Conservation (phyloP, 208 protist species). For the Eutreptiella sp. region DNA sequence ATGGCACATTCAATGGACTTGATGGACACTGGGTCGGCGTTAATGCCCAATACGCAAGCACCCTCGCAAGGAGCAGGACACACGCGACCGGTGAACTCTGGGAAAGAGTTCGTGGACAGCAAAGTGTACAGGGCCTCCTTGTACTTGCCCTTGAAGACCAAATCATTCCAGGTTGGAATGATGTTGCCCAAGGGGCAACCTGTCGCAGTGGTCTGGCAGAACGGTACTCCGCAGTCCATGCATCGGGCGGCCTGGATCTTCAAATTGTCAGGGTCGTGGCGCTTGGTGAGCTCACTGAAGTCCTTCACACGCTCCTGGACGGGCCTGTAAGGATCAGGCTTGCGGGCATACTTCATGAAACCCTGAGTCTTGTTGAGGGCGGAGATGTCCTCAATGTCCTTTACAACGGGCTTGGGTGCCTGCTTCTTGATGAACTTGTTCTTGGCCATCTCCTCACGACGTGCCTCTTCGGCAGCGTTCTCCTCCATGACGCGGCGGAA, state of each 20-base stretch:
- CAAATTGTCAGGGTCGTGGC: conserved; percentile 25
- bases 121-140: conserved; percentile 43
- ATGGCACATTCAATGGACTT: conserved; percentile 67
- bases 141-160: conserved; percentile 55
- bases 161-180: conserved; percentile 65
- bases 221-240: conserved; percentile 77
- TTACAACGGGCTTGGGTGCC: background rate
- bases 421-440: background rate
- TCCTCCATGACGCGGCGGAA: conserved; percentile 35
- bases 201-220: conserved; percentile 51
- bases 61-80: conserved; percentile 73
- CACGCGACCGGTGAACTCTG: conserved; percentile 74
- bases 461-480: conserved; percentile 8
- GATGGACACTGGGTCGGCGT: conserved; percentile 55
- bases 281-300: conserved; percentile 45
- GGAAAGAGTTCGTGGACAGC: conserved; percentile 68
- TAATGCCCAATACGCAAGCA: conserved; percentile 63
- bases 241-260: conserved; percentile 50
- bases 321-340: conserved; percentile 38
- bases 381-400: conserved; percentile 34
- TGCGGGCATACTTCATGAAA: conserved; percentile 57
- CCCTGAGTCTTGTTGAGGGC: conserved; percentile 44
- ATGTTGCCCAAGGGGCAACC: conserved; percentile 66
- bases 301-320: conserved; percentile 43
- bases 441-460: background rate